Conservation (phyloP, 2,329 filamentous ascomycete genomes). For the Fusarium subglutinans region DNA sequence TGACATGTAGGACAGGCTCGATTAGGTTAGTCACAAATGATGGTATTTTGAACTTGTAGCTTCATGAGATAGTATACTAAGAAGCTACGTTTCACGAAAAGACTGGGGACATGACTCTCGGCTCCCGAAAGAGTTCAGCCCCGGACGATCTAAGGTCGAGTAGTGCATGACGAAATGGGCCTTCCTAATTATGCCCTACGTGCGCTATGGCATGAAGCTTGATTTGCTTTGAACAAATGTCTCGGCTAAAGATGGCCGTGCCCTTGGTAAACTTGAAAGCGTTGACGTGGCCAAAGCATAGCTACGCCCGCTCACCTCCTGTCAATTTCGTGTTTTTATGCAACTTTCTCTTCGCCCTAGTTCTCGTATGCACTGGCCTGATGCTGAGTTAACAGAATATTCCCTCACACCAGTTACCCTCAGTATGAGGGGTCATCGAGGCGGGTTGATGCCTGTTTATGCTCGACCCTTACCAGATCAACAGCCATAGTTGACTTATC, state of each 20-base stretch:
- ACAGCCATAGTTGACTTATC: not conserved
- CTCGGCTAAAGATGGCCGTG: not conserved
- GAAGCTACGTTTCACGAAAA: not conserved
- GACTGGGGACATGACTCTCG: not conserved
- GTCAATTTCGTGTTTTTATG: not conserved
- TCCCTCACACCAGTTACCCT: not conserved
- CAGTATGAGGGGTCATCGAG: not conserved
- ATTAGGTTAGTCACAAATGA: not conserved
- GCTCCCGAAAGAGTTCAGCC: not conserved
- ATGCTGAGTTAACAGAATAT: not conserved
- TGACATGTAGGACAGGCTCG: not conserved
- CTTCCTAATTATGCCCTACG: not conserved
- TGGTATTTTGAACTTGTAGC: not conserved
- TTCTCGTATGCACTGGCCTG: no score
- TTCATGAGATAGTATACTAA: not conserved
- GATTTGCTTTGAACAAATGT: not conserved
- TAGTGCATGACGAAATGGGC: not conserved
- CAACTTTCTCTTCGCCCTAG: no score
- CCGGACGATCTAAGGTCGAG: rapidly evolving
- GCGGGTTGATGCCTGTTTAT: not conserved
- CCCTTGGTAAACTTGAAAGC: not conserved
- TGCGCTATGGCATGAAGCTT: not conserved
- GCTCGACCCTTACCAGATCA: not conserved
- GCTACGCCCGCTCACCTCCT: not conserved
- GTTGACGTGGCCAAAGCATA: not conserved